A percentile compares a stretch with the other conserved stretches of the same genome.
Conservation (phyloP, 2,329 filamentous ascomycete species). For the Talaromyces albobiverticillius region DNA sequence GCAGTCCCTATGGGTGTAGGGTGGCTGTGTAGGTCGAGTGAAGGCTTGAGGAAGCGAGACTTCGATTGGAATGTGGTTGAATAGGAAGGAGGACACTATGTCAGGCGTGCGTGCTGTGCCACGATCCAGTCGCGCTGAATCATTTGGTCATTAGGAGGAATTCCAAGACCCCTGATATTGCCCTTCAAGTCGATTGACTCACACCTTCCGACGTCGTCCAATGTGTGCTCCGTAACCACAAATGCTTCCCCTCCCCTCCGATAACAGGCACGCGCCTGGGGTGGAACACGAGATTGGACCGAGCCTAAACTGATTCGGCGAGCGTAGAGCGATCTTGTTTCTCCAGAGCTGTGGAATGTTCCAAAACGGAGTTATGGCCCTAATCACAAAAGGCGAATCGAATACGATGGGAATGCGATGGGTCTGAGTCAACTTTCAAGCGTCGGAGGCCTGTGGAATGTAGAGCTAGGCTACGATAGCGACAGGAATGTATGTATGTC, state of each 20-base stretch:
- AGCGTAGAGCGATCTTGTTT: neutral
- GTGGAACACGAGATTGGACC: conserved; percentile 13
- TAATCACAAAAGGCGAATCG: neutral
- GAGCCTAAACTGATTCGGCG: neutral
- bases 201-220: conserved; percentile 9
- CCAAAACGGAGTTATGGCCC: conserved; percentile 4
- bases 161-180: conserved; percentile 14
- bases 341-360: conserved; percentile 13
- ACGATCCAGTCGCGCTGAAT: conserved; percentile 19
- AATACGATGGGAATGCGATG: conserved; percentile 1
- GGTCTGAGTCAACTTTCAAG: neutral
- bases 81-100: neutral
- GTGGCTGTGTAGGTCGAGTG: conserved; percentile 14
- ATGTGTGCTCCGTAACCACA: conserved; percentile 4
- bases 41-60: conserved; percentile 7
- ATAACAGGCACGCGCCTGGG: conserved; percentile 16
- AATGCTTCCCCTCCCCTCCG: conserved; percentile 10
- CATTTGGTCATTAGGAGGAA: conserved; percentile 26
- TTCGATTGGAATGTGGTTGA: conserved; percentile 6
- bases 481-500: conserved; percentile 5
- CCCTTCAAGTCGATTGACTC: conserved; percentile 18
- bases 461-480: neutral
- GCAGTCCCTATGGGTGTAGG: conserved; percentile 17
- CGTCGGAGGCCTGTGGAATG: conserved; percentile 10
- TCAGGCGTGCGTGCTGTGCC: conserved; percentile 1